Conservation (phyloP, 2,329 filamentous ascomycete genomes). For the Xylariaceae sp. region DNA sequence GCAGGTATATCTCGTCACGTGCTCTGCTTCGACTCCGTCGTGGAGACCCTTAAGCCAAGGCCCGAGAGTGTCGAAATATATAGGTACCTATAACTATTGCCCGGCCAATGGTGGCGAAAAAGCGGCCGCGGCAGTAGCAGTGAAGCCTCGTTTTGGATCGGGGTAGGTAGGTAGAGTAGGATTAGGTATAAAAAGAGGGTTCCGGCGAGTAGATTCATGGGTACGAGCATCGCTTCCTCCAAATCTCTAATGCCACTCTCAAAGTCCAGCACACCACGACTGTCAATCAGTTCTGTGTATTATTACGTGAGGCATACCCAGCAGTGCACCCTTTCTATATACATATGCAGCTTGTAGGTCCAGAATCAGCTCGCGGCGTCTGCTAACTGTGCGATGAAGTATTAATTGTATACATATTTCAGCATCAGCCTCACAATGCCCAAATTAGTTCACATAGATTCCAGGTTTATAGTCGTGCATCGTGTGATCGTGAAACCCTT, state of each 20-base stretch:
- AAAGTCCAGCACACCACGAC: too few species aligned
- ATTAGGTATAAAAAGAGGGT: too few species aligned
- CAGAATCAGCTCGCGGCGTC: background rate
- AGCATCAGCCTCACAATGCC: constrained; percentile 9
- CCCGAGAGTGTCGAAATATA: too few species aligned
- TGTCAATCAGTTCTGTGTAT: background rate
- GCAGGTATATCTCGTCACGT: too few species aligned
- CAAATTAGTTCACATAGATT: constrained; percentile 3
- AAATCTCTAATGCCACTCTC: background rate
- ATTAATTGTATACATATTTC: constrained; percentile 11
- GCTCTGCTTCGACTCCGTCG: too few species aligned
- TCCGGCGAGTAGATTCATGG: too few species aligned
- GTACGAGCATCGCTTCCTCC: background rate
- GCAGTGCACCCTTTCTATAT: constrained; percentile 1
- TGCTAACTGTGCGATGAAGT: constrained; percentile 2
- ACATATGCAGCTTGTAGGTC: background rate
- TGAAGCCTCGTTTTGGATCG: too few species aligned
- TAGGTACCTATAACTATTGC: too few species aligned
- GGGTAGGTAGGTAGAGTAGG: too few species aligned
- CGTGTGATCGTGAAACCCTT: constrained; percentile 16
- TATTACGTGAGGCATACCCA: background rate
- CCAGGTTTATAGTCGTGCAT: constrained; percentile 13
- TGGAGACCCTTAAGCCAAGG: too few species aligned
- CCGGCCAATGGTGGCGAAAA: too few species aligned
- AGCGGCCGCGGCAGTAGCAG: too few species aligned